These are phyloP conservation scores for Salisapilia sapeloensis DNA, from an alignment of 352 stramenopile genomes.

Conservation along the genomic window DNA sequence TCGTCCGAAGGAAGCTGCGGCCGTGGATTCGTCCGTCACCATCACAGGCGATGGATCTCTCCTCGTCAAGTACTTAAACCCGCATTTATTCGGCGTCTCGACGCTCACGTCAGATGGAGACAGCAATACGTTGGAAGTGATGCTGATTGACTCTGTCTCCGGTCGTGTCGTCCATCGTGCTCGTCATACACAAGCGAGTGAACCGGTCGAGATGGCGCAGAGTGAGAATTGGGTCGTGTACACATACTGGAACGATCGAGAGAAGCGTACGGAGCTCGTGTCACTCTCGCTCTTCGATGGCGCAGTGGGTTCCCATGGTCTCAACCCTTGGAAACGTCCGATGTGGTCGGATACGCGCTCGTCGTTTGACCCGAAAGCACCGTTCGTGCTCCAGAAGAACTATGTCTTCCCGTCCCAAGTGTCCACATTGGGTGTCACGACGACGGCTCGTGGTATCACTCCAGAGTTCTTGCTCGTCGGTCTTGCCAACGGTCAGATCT, in stretches of 20 bases:
- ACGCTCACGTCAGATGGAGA: conserved; percentile 46
- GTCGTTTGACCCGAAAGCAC: conserved; percentile 78
- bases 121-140: conserved; percentile 55
- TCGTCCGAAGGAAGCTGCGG: conserved; percentile 33
- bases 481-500: conserved; percentile 87
- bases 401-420: conserved; percentile 88
- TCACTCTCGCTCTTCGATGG: conserved; percentile 90
- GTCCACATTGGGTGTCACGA: conserved; percentile 81
- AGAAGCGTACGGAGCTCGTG: conserved; percentile 69
- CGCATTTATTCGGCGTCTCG: conserved; percentile 87
- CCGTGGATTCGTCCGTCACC: conserved; percentile 62
- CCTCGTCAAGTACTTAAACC: conserved; percentile 96
- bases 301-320: conserved; percentile 88
- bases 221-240: conserved; percentile 96
- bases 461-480: conserved; percentile 86
- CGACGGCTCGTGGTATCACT: conserved; percentile 90
- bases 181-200: conserved; percentile 64
- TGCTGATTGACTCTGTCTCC: conserved; percentile 88
- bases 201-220: conserved; percentile 49
- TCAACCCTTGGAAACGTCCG: conserved; percentile 90
- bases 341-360: conserved; percentile 80
- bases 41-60: conserved; percentile 91
- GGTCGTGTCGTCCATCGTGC: conserved; percentile 87
- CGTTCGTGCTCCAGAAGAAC: conserved; percentile 90
- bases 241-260: conserved; percentile 89